Conservation (phyloP, 2,329 filamentous ascomycete genomes). For the Esteya vermicola region DNA sequence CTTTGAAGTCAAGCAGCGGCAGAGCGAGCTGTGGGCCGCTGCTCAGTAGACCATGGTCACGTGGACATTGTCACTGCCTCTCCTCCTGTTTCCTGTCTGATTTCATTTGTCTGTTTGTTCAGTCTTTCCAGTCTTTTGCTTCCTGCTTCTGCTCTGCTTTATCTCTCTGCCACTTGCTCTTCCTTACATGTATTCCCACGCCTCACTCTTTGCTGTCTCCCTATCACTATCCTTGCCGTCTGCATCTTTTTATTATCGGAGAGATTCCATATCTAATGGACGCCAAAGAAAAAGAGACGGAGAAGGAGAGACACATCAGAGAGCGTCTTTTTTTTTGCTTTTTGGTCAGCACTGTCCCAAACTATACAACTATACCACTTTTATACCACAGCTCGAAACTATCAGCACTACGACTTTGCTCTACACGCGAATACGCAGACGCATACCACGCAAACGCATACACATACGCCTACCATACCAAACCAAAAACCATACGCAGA, state of each 20-base stretch:
- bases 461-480: neutral
- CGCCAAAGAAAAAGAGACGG: neutral
- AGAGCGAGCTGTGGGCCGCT: slow-evolving; percentile 37
- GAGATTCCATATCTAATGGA: neutral
- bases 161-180: neutral
- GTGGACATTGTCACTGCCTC: no score
- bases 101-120: neutral
- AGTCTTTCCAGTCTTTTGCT: neutral
- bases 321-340: no score
- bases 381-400: no score
- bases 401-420: slow-evolving; percentile 1
- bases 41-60: slow-evolving; percentile 23
- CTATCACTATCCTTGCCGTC: neutral
- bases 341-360: no score
- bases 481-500: no score
- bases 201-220: neutral
- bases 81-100: neutral
- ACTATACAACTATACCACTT: no score
- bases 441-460: neutral
- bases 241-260: neutral
- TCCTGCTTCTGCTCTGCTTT: neutral
- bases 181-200: neutral
- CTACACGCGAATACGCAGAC: neutral
- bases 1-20: slow-evolving; percentile 25
- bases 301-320: neutral